Conservation (phyloP, 441 rosid species). For the Metrosideros polymorpha region DNA sequence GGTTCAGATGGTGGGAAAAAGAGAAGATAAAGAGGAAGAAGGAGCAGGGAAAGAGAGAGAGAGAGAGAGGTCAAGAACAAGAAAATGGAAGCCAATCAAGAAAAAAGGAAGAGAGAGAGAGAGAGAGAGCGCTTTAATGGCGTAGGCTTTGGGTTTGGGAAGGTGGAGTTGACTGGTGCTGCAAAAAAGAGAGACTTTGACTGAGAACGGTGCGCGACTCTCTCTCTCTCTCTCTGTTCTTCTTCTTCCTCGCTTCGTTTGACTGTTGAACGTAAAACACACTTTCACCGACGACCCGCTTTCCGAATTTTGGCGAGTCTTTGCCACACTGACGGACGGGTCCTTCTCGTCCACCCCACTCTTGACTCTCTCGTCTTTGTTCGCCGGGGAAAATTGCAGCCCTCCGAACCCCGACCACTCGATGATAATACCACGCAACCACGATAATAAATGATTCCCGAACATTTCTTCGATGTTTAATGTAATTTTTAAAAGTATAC, state of each 20-base stretch:
- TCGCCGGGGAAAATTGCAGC: background rate
- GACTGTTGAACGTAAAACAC: background rate
- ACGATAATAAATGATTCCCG: background rate
- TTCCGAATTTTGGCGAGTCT: background rate
- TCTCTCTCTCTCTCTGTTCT: rapidly evolving
- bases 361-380: background rate
- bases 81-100: background rate
- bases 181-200: background rate
- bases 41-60: background rate
- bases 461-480: background rate
- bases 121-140: background rate
- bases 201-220: background rate
- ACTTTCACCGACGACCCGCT: background rate
- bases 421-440: too few species aligned
- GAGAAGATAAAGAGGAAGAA: background rate
- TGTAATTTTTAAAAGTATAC: too few species aligned
- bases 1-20: conserved; percentile 1
- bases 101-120: background rate
- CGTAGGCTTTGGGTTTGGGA: background rate
- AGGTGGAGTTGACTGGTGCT: conserved; percentile 9
- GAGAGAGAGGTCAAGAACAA: background rate
- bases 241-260: background rate
- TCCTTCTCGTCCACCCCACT: too few species aligned
- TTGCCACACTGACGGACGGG: too few species aligned
- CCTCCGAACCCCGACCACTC: too few species aligned